Evolutionary conservation across 2,329 filamentous ascomycete species (phyloP).

Genomic region (Fusarium illudens): DNA sequence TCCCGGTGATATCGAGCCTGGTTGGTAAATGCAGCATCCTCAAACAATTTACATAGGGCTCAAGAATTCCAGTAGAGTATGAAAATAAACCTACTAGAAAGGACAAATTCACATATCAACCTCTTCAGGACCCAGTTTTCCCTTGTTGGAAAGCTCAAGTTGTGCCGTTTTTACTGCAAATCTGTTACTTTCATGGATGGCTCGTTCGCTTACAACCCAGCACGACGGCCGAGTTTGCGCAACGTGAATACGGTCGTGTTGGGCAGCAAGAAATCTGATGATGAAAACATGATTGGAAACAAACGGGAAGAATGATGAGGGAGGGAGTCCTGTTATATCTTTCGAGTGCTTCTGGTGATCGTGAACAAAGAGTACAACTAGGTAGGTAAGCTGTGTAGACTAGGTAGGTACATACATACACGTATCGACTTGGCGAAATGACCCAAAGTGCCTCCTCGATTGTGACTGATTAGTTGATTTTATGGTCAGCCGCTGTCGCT

Average conservation of each 20-base stretch:
- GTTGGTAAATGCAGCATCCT: neutral
- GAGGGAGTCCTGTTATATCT: neutral
- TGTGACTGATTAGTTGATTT: neutral
- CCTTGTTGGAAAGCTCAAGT: neutral
- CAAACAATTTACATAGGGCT: neutral
- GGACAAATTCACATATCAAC: neutral
- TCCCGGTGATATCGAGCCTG: neutral
- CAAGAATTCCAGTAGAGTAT: neutral
- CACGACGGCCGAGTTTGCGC: neutral
- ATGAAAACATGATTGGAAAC: neutral
- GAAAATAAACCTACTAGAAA: neutral
- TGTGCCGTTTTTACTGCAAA: neutral
- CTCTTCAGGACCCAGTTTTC: neutral
- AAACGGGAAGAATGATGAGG: neutral
- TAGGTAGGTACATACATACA: too few relatives aligned
- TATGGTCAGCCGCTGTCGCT: too few relatives aligned
- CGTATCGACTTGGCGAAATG: neutral
- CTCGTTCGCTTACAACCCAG: neutral
- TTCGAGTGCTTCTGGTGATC: neutral
- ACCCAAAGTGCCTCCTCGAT: neutral
- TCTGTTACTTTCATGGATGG: neutral
- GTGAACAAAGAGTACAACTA: too few relatives aligned
- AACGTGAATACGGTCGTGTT: neutral
- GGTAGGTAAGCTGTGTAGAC: too few relatives aligned
- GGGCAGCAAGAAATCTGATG: neutral